Evolutionary conservation across 495 filamentous ascomycete species (phyloP).

Genomic region (Annulohypoxylon moriforme): DNA sequence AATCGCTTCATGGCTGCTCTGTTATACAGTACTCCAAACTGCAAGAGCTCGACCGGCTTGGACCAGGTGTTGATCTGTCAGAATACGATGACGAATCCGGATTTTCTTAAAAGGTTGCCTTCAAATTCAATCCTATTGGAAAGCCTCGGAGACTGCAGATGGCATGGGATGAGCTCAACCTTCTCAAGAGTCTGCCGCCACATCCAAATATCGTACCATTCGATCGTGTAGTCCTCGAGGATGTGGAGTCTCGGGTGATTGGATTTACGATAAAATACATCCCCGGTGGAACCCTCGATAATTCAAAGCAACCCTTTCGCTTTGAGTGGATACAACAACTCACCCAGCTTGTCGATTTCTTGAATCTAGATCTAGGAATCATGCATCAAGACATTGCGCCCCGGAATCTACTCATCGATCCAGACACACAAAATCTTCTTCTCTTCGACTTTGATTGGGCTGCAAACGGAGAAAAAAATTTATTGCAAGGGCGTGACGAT

Average conservation of each 20-base stretch:
- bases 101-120: not conserved
- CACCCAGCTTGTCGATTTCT: conserved; percentile 51
- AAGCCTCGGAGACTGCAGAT: too few relatives aligned
- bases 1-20: too few relatives aligned
- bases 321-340: conserved; percentile 56
- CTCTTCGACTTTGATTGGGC: conserved; percentile 57
- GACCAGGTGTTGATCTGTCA: not conserved
- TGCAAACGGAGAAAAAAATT: conserved; percentile 26
- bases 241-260: conserved; percentile 47
- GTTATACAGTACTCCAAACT: too few relatives aligned
- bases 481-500: conserved; percentile 49
- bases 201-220: conserved; percentile 53
- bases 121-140: conserved; percentile 16
- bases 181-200: conserved; percentile 48
- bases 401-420: conserved; percentile 53
- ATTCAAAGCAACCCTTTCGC: conserved; percentile 44
- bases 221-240: conserved; percentile 54
- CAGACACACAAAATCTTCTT: conserved; percentile 44
- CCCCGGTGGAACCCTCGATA: conserved; percentile 45
- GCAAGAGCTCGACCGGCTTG: not conserved
- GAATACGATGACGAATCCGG: not conserved
- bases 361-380: conserved; percentile 55
- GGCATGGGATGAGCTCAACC: conserved; percentile 54
- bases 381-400: conserved; percentile 55
- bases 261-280: conserved; percentile 57